A percentile compares a stretch with the other conserved stretches of the same genome.
Evolutionary conservation across 768 basidiomycete genomes (phyloP).

Genomic region (Rhizopogon vulgaris): DNA sequence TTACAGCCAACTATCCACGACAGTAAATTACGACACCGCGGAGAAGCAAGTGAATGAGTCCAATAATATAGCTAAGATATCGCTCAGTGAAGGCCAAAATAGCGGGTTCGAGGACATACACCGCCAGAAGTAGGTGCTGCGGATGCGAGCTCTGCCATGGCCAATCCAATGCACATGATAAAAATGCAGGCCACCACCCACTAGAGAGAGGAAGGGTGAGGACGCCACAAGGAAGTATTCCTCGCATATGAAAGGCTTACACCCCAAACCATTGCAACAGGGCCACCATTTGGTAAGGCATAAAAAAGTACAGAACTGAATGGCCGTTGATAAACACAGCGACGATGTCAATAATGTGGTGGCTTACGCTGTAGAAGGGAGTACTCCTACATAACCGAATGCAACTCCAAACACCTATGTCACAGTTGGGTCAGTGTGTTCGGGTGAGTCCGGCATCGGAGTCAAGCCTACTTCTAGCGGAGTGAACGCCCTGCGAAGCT

Average conservation of each 20-base stretch:
- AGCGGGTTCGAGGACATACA: slow-evolving; percentile 24
- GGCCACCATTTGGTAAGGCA: slow-evolving; percentile 6
- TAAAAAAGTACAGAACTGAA: slow-evolving; percentile 4
- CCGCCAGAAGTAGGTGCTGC: slow-evolving; percentile 71
- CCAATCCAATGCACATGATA: slow-evolving; percentile 55
- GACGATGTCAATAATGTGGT: not conserved
- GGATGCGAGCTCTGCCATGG: slow-evolving; percentile 66
- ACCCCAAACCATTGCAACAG: slow-evolving; percentile 8
- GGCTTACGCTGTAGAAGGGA: slow-evolving; percentile 15
- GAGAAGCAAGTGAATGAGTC: slow-evolving; percentile 40
- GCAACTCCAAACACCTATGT: slow-evolving; percentile 21
- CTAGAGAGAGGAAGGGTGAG: slow-evolving; percentile 20
- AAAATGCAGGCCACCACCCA: slow-evolving; percentile 63
- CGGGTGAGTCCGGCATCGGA: not conserved
- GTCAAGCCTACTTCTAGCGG: slow-evolving; percentile 3
- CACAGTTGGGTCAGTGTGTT: not conserved
- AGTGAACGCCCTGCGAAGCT: slow-evolving; percentile 5
- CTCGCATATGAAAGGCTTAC: not conserved
- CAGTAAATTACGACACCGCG: slow-evolving; percentile 38
- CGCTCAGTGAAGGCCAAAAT: not conserved
- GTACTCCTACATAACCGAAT: slow-evolving; percentile 23
- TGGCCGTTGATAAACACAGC: too few relatives aligned
- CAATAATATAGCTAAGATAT: slow-evolving; percentile 40
- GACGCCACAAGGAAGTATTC: not conserved
- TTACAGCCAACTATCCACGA: slow-evolving; percentile 50